These are phyloP conservation scores for Acacia acuminata DNA, from an alignment of 306 rosid genomes.

Conservation along the genomic window DNA sequence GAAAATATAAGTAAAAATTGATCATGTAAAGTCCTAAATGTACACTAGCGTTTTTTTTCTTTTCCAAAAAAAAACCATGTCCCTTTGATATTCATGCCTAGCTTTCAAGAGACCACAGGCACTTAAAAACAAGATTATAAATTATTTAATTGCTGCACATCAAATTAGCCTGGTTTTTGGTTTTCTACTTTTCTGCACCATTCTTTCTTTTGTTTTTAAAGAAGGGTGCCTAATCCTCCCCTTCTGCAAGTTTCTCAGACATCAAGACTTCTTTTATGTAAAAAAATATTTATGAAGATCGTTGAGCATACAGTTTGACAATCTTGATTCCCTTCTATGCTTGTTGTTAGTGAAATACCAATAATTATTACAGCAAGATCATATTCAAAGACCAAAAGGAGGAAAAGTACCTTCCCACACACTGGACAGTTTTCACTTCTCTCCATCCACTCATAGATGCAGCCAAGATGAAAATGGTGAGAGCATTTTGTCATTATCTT, in stretches of 20 bases:
- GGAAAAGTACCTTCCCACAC: slow-evolving; percentile 86
- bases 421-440: slow-evolving; percentile 99
- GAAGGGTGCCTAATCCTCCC: neutral
- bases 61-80: too few species aligned
- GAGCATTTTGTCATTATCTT: slow-evolving; percentile 90
- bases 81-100: neutral
- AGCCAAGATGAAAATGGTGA: slow-evolving; percentile 98
- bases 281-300: neutral
- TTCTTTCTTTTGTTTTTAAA: neutral
- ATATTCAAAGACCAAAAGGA: slow-evolving; percentile 3
- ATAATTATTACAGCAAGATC: neutral
- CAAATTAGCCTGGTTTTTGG: neutral
- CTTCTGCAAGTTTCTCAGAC: neutral
- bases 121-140: neutral
- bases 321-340: neutral
- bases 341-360: slow-evolving; percentile 5
- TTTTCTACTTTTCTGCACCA: neutral
- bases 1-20: neutral
- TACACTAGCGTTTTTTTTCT: neutral
- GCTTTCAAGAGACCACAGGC: neutral
- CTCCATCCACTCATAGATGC: slow-evolving; percentile 99
- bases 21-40: neutral
- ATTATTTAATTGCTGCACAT: neutral
- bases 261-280: neutral
- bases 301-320: neutral